phyloP scores from a whole-genome alignment of 352 stramenopile species.

The Phytophthora pinifolia region DNA sequence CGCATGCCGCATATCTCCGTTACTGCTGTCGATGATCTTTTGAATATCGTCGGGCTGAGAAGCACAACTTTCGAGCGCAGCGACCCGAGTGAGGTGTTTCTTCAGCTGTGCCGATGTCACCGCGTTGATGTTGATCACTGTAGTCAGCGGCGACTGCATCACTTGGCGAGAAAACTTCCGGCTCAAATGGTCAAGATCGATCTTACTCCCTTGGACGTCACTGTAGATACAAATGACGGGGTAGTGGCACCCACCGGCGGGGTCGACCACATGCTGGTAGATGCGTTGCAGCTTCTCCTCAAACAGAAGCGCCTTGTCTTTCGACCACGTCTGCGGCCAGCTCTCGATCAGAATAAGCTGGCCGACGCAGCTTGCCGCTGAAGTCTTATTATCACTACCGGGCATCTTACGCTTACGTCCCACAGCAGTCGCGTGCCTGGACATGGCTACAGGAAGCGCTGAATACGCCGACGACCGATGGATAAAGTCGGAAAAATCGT shows the following conservation, averaged over 20 bases:
- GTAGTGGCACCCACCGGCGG: constrained; percentile 35
- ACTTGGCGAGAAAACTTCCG: constrained; percentile 70
- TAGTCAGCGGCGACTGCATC: constrained; percentile 63
- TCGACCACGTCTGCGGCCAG: constrained; percentile 63
- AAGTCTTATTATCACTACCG: not conserved
- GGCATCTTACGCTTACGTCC: constrained; percentile 20
- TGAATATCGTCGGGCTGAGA: constrained; percentile 39
- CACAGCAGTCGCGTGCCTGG: constrained; percentile 13
- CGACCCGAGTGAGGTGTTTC: constrained; percentile 55
- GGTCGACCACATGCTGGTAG: constrained; percentile 55
- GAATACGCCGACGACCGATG: constrained; percentile 67
- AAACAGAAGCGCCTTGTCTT: constrained; percentile 29
- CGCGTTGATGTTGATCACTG: constrained; percentile 77
- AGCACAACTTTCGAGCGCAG: constrained; percentile 34
- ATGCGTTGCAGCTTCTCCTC: constrained; percentile 62
- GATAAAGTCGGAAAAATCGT: constrained; percentile 85
- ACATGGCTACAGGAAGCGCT: constrained; percentile 44
- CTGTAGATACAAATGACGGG: constrained; percentile 84
- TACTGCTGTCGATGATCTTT: constrained; percentile 57
- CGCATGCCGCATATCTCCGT: constrained; percentile 79
- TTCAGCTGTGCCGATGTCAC: constrained; percentile 79
- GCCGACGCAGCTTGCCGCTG: constrained; percentile 3
- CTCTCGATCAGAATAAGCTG: constrained; percentile 78
- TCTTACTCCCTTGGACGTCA: constrained; percentile 72
- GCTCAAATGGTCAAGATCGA: constrained; percentile 62